Evolutionary conservation across 176 grass and related monocot genomes (phyloP).

Genomic region (Oryza nivara): DNA sequence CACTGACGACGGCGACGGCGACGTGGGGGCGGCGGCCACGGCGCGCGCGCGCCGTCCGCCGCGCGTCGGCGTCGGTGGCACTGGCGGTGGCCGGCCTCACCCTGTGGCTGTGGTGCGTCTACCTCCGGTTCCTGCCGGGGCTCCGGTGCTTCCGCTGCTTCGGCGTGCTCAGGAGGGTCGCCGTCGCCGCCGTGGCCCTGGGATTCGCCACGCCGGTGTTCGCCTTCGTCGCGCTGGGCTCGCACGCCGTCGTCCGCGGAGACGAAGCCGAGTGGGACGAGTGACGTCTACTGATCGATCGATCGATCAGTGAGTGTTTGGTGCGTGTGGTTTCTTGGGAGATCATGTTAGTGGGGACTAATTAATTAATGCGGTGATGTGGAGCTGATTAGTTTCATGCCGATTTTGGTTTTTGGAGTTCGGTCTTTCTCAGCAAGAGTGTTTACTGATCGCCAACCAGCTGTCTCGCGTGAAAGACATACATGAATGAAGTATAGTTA

Average conservation of each 20-base stretch:
- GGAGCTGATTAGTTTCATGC: background rate
- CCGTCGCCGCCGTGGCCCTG: background rate
- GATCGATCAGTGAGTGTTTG: background rate
- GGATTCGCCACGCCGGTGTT: background rate
- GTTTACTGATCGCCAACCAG: background rate
- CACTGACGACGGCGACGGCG: background rate
- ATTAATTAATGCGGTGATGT: background rate
- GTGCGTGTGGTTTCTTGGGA: background rate
- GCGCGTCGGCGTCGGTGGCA: background rate
- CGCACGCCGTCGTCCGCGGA: background rate
- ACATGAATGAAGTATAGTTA: no score
- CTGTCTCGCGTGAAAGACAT: background rate
- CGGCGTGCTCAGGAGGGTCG: background rate
- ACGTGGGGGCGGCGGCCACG: no score
- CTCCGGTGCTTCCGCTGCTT: background rate
- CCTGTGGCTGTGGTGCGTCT: background rate
- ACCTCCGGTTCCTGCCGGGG: background rate
- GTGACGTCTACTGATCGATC: background rate
- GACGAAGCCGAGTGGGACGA: background rate
- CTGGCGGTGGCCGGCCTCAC: background rate
- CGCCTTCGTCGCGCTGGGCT: background rate
- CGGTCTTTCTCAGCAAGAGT: background rate
- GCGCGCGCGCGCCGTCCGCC: background rate
- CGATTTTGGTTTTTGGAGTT: background rate
- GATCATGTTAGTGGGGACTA: background rate